Evolutionary conservation across 495 filamentous ascomycete genomes (phyloP), one percentile per base, ranked within the genome.

Genomic region (Xylaria palmicola): DNA sequence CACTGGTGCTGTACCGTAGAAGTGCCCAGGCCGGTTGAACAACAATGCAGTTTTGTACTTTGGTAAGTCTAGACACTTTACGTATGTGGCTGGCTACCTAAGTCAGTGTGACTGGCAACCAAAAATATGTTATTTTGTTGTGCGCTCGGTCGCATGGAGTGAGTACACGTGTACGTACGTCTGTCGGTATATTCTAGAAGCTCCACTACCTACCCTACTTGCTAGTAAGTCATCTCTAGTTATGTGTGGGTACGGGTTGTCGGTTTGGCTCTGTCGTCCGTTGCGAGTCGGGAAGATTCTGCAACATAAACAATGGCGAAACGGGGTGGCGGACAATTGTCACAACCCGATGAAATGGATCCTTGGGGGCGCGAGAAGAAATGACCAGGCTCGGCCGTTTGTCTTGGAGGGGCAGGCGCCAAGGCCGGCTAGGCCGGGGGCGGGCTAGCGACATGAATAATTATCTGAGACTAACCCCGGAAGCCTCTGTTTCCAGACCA

Each of bases 261-360:
- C 30, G 50, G 50, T 53, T 53, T 19, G 32, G 8, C 32, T 34
- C 32, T 6, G 32, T 52, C 19, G 6, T 41, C 6, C 4, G n/a
- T 41, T 41, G 4, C 10, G n/a, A 17, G 1, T 49, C 15, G 45
- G 40, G 50, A 17, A 27, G 36, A 10, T 1, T 54, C 36, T 20
- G 36, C 1, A 24, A 30, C 36, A 19, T 54, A n/a, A n/a, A n/a
- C 41, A 40, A 37, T 32, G 49, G 32, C 4, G n/a, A 20, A 40
- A 41, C 45, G 56, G 56, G 56, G 10, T 43, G 45, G 13, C 56
- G 56, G 56, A 59, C 34, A 43, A 22, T 59, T 51, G 56, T 10
- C n/a, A 40, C 36, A 51, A 51, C 45, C 56, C 56, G 56, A 59
- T 29, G 6, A 50, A 30, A 48, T 32, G 45, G 30, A n/a, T 1